Conservation (phyloP, 345 rosid species). For the Arabidopsis suecica region DNA sequence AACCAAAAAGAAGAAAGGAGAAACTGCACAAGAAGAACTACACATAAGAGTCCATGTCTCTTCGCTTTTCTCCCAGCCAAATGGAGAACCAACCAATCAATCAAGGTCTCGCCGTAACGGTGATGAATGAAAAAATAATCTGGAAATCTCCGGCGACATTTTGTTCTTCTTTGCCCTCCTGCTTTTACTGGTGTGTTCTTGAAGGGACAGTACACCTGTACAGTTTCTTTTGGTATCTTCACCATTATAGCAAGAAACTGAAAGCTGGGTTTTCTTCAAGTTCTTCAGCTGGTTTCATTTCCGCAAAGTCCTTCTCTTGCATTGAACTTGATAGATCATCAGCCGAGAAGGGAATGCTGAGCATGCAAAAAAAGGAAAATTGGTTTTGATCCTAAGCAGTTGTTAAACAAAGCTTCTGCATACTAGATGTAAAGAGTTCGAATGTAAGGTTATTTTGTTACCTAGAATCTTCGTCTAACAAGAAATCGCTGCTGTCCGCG, state of each 20-base stretch:
- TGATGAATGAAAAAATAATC: constrained; percentile 12
- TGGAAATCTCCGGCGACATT: constrained; percentile 23
- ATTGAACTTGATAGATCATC: constrained; percentile 82
- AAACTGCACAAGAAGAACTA: constrained; percentile 36
- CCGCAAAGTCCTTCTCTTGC: constrained; percentile 86
- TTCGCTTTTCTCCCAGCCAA: constrained; percentile 16
- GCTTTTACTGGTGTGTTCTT: constrained; percentile 6
- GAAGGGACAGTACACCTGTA: constrained; percentile 18
- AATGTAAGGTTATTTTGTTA: constrained; percentile 29
- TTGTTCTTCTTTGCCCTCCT: constrained; percentile 14
- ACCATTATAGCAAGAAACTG: constrained; percentile 63
- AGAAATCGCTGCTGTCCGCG: constrained; percentile 81
- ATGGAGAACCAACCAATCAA: constrained; percentile 19
- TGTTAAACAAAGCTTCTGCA: constrained; percentile 22
- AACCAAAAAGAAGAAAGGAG: constrained; percentile 12
- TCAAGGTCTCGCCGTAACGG: constrained; percentile 6
- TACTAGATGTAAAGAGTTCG: not conserved
- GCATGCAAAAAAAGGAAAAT: not conserved
- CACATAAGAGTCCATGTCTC: constrained; percentile 15
- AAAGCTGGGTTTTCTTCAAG: constrained; percentile 85
- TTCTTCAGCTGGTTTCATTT: constrained; percentile 83
- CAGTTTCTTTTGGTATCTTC: constrained; percentile 30
- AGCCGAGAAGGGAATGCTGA: constrained; percentile 90
- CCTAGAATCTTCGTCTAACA: constrained; percentile 96
- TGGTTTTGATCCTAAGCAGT: not conserved